Percentiles rank a stretch among this genome's conserved stretches.
phyloP scores from a whole-genome alignment of 1,284 basidiomycete species.

The Wallemia hederae region DNA sequence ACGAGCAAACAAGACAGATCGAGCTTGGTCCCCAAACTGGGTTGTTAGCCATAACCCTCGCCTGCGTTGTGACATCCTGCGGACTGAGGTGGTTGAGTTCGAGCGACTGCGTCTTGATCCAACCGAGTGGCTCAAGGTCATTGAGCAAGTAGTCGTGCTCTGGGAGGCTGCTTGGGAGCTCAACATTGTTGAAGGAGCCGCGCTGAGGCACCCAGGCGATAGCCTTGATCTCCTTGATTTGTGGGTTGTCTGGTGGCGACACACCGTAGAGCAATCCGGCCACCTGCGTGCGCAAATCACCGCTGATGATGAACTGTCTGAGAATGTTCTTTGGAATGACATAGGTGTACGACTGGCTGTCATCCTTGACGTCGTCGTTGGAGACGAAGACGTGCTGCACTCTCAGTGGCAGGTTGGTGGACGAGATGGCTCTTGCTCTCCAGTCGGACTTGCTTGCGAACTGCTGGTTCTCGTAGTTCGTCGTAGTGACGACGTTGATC shows the following conservation, averaged over 20 bases:
- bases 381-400: slow-evolving; percentile 96
- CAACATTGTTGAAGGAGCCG: slow-evolving; percentile 74
- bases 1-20: slow-evolving; percentile 78
- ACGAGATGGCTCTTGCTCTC: slow-evolving; percentile 84
- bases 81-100: slow-evolving; percentile 80
- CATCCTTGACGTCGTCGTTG: slow-evolving; percentile 95
- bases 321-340: slow-evolving; percentile 94
- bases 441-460: slow-evolving; percentile 98
- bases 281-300: slow-evolving; percentile 86
- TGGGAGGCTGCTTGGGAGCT: slow-evolving; percentile 57
- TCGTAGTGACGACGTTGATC: slow-evolving; percentile 85
- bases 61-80: slow-evolving; percentile 79
- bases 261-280: slow-evolving; percentile 78
- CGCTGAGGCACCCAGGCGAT: slow-evolving; percentile 87
- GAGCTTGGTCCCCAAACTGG: slow-evolving; percentile 79
- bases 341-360: slow-evolving; percentile 73
- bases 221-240: slow-evolving; percentile 96
- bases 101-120: slow-evolving; percentile 20
- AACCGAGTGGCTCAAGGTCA: slow-evolving; percentile 24
- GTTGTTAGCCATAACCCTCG: slow-evolving; percentile 85
- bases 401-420: slow-evolving; percentile 82
- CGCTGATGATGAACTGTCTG: slow-evolving; percentile 70
- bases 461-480: slow-evolving; percentile 88
- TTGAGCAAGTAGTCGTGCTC: slow-evolving; percentile 82
- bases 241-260: slow-evolving; percentile 82